Evolutionary conservation across 2,329 filamentous ascomycete genomes (phyloP).

Genomic region (Rasamsonia emersonii): DNA sequence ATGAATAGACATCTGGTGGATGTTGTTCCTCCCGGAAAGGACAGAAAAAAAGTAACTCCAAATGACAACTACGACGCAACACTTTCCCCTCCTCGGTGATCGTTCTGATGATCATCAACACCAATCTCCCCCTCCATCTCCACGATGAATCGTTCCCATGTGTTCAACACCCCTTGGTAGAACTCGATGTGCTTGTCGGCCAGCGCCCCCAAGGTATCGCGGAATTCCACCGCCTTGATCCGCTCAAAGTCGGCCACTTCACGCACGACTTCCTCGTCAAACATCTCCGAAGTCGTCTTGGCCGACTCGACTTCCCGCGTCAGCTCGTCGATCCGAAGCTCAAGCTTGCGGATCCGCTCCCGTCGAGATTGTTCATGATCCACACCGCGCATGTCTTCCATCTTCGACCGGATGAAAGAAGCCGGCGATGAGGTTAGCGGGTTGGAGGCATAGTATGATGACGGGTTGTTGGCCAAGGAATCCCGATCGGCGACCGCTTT

Average conservation of each 20-base stretch:
- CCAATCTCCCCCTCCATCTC: slow-evolving; percentile 66
- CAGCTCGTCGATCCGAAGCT: slow-evolving; percentile 85
- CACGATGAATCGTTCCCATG: slow-evolving; percentile 83
- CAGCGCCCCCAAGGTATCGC: slow-evolving; percentile 71
- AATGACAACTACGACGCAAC: slow-evolving; percentile 6
- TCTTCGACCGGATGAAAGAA: slow-evolving; percentile 82
- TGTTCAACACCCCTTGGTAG: slow-evolving; percentile 68
- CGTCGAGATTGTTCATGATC: slow-evolving; percentile 88
- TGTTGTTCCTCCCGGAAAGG: too few species aligned
- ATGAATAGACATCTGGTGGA: too few species aligned
- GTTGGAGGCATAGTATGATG: slow-evolving; percentile 48
- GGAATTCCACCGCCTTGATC: slow-evolving; percentile 91
- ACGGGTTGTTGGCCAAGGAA: slow-evolving; percentile 57
- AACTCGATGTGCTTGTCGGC: slow-evolving; percentile 82
- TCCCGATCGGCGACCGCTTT: slow-evolving; percentile 86
- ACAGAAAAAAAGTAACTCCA: too few species aligned
- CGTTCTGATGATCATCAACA: slow-evolving; percentile 14
- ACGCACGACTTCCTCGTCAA: slow-evolving; percentile 90
- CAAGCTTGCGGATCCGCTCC: slow-evolving; percentile 79
- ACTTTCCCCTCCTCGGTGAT: slow-evolving; percentile 13
- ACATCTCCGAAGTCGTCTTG: slow-evolving; percentile 78
- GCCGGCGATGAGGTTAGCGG: slow-evolving; percentile 57
- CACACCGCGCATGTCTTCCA: slow-evolving; percentile 92
- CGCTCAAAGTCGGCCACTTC: slow-evolving; percentile 92
- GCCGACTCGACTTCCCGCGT: slow-evolving; percentile 82